Percentiles rank a stretch among this genome's conserved stretches.
These are phyloP conservation scores for Exophiala phaeomuriformis DNA, from an alignment of 2,329 filamentous ascomycete species.

Conservation along the genomic window DNA sequence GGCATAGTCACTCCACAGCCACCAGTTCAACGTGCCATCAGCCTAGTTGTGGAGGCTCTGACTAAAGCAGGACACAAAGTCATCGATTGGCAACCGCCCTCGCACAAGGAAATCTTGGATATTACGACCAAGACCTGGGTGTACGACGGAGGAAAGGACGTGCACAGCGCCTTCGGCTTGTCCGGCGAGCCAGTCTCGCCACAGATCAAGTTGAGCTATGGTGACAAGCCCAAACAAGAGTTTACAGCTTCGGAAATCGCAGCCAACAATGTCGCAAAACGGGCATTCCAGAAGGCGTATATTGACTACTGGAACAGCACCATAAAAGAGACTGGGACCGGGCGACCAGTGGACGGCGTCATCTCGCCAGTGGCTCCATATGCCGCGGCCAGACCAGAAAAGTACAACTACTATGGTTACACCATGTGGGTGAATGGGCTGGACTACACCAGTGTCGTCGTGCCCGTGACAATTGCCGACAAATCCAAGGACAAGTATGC, in stretches of 20 bases:
- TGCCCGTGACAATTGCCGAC: constrained; percentile 42
- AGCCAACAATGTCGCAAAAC: constrained; percentile 46
- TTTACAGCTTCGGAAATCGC: constrained; percentile 40
- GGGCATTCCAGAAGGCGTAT: constrained; percentile 52
- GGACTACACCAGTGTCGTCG: constrained; percentile 39
- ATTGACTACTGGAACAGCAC: constrained; percentile 60
- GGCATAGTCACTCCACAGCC: constrained; percentile 48
- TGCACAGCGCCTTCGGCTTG: constrained; percentile 45
- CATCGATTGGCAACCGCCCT: constrained; percentile 53
- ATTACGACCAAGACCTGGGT: constrained; percentile 38
- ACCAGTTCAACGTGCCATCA: constrained; percentile 50
- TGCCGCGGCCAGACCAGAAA: constrained; percentile 35
- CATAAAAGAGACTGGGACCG: constrained; percentile 42
- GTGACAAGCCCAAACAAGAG: constrained; percentile 31
- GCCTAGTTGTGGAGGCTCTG: constrained; percentile 45
- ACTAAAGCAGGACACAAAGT: constrained; percentile 49
- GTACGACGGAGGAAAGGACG: constrained; percentile 47
- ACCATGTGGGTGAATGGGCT: constrained; percentile 34
- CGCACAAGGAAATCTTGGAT: constrained; percentile 38
- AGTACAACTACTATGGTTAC: constrained; percentile 38
- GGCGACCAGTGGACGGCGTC: constrained; percentile 48
- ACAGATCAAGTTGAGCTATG: constrained; percentile 36
- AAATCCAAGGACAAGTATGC: constrained; percentile 35
- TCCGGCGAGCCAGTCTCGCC: constrained; percentile 49
- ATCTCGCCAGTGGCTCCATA: constrained; percentile 39